phyloP scores from a whole-genome alignment of 148 eudicot genomes.

The Vaccinium corymbosum region DNA sequence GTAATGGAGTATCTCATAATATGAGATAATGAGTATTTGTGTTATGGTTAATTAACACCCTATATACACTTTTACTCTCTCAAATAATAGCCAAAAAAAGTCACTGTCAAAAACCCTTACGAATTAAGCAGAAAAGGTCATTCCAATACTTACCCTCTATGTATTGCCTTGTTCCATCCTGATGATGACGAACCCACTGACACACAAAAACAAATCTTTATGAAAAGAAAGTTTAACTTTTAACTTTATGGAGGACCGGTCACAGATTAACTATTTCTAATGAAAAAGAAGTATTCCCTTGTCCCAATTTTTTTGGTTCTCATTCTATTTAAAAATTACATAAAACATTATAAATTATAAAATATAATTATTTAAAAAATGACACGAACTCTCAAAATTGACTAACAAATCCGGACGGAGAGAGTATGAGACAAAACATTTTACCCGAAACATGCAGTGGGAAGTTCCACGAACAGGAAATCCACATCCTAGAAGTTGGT shows the following conservation, averaged over 20 bases:
- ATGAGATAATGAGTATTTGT: neutral
- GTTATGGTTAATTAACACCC: neutral
- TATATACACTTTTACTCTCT: neutral
- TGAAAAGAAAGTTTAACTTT: slow-evolving; percentile 9
- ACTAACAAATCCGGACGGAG: no score
- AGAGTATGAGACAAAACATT: neutral
- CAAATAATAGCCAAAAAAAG: neutral
- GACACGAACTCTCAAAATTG: no score
- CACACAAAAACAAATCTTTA: slow-evolving; percentile 14
- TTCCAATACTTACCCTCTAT: slow-evolving; percentile 61
- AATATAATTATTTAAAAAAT: no score
- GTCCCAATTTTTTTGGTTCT: no score
- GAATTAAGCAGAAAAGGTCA: neutral
- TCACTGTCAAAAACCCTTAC: neutral
- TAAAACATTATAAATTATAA: no score
- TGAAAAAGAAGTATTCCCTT: neutral
- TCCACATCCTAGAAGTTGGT: slow-evolving; percentile 77
- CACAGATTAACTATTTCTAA: neutral
- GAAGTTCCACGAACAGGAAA: slow-evolving; percentile 80
- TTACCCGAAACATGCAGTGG: slow-evolving; percentile 84
- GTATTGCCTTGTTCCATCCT: slow-evolving; percentile 85
- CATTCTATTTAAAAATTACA: no score
- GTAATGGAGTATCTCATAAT: neutral
- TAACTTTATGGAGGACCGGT: neutral
- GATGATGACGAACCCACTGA: slow-evolving; percentile 96